phyloP scores from a whole-genome alignment of 2,329 filamentous ascomycete genomes.

The Fusarium succisae region DNA sequence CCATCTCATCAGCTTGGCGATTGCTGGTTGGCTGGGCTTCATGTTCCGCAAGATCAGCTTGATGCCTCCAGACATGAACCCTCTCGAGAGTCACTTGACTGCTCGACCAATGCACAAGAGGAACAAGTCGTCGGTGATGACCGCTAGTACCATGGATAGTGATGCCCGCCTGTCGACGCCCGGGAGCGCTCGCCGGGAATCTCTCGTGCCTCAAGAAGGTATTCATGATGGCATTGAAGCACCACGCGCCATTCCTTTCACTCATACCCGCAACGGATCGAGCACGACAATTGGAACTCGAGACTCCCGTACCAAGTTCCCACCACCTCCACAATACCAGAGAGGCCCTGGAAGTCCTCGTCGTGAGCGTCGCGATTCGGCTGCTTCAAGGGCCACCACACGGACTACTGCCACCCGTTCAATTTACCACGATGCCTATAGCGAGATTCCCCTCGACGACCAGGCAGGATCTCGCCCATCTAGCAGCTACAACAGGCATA shows the following conservation, averaged over 20 bases:
- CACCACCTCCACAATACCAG: slow-evolving; percentile 64
- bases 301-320: slow-evolving; percentile 64
- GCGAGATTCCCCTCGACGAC: slow-evolving; percentile 59
- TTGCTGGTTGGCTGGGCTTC: slow-evolving; percentile 79
- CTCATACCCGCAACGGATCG: slow-evolving; percentile 77
- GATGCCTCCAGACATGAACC: slow-evolving; percentile 95
- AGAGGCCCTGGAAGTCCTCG: slow-evolving; percentile 55
- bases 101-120: slow-evolving; percentile 77
- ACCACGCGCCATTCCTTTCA: slow-evolving; percentile 75
- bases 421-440: slow-evolving; percentile 57
- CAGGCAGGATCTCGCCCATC: slow-evolving; percentile 40
- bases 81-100: slow-evolving; percentile 85
- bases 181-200: slow-evolving; percentile 54
- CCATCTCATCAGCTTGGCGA: slow-evolving; percentile 73
- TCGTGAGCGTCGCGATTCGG: slow-evolving; percentile 55
- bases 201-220: slow-evolving; percentile 56
- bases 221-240: slow-evolving; percentile 57
- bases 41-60: slow-evolving; percentile 84
- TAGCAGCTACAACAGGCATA: slow-evolving; percentile 32
- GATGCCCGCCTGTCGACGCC: slow-evolving; percentile 69
- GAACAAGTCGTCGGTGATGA: slow-evolving; percentile 69
- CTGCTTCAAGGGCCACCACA: slow-evolving; percentile 57
- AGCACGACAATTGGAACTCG: slow-evolving; percentile 64
- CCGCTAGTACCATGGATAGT: slow-evolving; percentile 53
- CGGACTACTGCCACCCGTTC: slow-evolving; percentile 55